phyloP scores from a whole-genome alignment of 164 flowering plant species.

The Dillenia turbinata region DNA sequence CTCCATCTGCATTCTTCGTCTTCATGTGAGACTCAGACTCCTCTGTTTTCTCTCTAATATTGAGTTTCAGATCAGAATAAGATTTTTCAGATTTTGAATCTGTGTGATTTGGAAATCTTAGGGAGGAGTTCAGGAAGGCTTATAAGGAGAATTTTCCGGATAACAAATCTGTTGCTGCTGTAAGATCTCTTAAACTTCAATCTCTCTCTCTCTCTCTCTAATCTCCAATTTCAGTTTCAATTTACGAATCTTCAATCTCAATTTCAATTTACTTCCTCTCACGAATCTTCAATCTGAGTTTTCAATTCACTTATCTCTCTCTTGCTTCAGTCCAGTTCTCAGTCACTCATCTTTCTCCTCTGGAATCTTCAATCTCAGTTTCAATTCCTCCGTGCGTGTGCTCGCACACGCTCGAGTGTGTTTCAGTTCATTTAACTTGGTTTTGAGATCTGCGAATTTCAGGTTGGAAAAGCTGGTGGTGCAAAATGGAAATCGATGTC shows the following conservation, averaged over 20 bases:
- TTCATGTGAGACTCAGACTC: slow-evolving; percentile 22
- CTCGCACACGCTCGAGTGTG: too few species aligned
- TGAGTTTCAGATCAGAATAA: neutral
- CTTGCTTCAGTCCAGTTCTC: too few species aligned
- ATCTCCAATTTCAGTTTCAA: too few species aligned
- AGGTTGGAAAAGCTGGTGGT: slow-evolving; percentile 34
- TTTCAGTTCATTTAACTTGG: too few species aligned
- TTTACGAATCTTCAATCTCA: too few species aligned
- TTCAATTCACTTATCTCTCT: too few species aligned
- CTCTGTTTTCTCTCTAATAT: neutral
- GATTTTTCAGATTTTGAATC: neutral
- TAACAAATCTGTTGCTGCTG: slow-evolving; percentile 27
- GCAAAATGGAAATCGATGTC: slow-evolving; percentile 33
- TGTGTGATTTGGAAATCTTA: neutral
- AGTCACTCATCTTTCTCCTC: too few species aligned
- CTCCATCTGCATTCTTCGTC: slow-evolving; percentile 25
- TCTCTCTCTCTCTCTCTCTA: too few species aligned
- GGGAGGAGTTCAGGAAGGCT: slow-evolving; percentile 34
- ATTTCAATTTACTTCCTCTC: too few species aligned
- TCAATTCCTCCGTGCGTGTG: too few species aligned
- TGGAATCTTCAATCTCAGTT: too few species aligned
- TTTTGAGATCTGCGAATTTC: neutral
- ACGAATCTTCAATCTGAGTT: too few species aligned
- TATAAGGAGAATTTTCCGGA: slow-evolving; percentile 31
- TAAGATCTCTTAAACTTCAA: neutral